A percentile compares a stretch with the other conserved stretches of the same genome.
These are phyloP conservation scores for Candida gorgasii DNA, from an alignment of 805 yeast genomes.

Conservation along the genomic window DNA sequence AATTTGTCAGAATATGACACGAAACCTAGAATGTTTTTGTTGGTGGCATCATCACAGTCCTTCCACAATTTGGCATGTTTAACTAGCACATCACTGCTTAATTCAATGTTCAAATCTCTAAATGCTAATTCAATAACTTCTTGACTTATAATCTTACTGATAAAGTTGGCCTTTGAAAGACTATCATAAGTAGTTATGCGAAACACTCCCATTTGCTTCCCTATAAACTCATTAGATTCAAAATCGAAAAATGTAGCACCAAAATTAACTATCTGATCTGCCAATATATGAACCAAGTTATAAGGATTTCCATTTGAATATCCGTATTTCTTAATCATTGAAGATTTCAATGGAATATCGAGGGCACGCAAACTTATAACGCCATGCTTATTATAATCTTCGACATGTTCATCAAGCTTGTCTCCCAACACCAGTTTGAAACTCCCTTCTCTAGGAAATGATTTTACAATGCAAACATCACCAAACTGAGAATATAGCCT, in stretches of 20 bases:
- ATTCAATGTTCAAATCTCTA: slow-evolving; percentile 39
- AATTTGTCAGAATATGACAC: slow-evolving; percentile 39
- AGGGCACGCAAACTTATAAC: slow-evolving; percentile 20
- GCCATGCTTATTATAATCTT: slow-evolving; percentile 31
- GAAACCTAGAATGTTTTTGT: slow-evolving; percentile 41
- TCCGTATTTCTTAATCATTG: slow-evolving; percentile 36
- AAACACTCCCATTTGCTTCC: slow-evolving; percentile 53
- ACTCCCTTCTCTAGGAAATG: slow-evolving; percentile 42
- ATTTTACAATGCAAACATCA: slow-evolving; percentile 50
- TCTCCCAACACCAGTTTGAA: slow-evolving; percentile 49
- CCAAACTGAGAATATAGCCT: slow-evolving; percentile 48
- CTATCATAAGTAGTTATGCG: slow-evolving; percentile 53
- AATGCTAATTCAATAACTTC: slow-evolving; percentile 50
- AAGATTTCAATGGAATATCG: slow-evolving; percentile 29
- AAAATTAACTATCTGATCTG: slow-evolving; percentile 39
- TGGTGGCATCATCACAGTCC: slow-evolving; percentile 43
- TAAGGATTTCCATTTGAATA: slow-evolving; percentile 34
- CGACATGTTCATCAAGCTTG: slow-evolving; percentile 36
- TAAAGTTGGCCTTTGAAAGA: slow-evolving; percentile 48
- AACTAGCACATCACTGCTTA: slow-evolving; percentile 33
- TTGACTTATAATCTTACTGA: slow-evolving; percentile 49
- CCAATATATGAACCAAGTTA: slow-evolving; percentile 30
- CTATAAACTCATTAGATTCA: slow-evolving; percentile 33
- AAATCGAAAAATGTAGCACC: slow-evolving; percentile 49
- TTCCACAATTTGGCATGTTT: slow-evolving; percentile 49